phyloP scores from a whole-genome alignment of 768 basidiomycete species.

The Lanmaoa pseudosensibilis region DNA sequence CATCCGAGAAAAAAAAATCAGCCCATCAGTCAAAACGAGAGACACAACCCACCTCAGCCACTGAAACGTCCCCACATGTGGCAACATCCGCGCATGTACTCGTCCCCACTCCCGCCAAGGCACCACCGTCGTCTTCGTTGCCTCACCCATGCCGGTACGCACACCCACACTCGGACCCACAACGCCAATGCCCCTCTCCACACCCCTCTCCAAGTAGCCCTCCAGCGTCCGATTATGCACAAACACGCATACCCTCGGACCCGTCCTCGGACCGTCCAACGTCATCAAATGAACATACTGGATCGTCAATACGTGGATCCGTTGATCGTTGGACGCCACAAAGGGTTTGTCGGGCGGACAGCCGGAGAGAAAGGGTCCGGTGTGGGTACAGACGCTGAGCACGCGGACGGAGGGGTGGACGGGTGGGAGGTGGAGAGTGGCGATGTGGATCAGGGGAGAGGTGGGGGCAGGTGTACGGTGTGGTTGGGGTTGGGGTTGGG shows the following conservation, averaged over 20 bases:
- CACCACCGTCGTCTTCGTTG: slow-evolving; percentile 2
- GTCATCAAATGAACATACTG: slow-evolving; percentile 19
- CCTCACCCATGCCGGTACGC: not conserved
- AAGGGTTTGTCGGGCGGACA: slow-evolving; percentile 27
- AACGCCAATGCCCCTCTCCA: not conserved
- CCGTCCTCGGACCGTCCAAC: slow-evolving; percentile 2
- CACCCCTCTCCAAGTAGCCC: slow-evolving; percentile 9
- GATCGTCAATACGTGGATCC: slow-evolving; percentile 24
- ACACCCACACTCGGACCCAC: not conserved
- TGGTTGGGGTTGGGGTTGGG: not conserved
- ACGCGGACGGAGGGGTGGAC: slow-evolving; percentile 10
- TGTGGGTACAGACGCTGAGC: slow-evolving; percentile 30
- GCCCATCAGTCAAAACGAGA: not conserved
- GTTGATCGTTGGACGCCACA: slow-evolving; percentile 24
- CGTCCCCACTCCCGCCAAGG: slow-evolving; percentile 43
- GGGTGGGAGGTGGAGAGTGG: slow-evolving; percentile 16
- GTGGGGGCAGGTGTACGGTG: not conserved
- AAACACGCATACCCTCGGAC: slow-evolving; percentile 27
- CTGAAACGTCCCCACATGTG: slow-evolving; percentile 30
- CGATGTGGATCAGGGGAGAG: slow-evolving; percentile 18
- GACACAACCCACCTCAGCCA: slow-evolving; percentile 39
- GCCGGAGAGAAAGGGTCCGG: slow-evolving; percentile 33
- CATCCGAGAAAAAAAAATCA: not conserved
- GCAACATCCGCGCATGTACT: slow-evolving; percentile 33
- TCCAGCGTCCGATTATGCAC: slow-evolving; percentile 36